These are phyloP conservation scores for Yamadazyma atmosphaerica DNA, from an alignment of 1,139 yeast genomes.

Conservation along the genomic window DNA sequence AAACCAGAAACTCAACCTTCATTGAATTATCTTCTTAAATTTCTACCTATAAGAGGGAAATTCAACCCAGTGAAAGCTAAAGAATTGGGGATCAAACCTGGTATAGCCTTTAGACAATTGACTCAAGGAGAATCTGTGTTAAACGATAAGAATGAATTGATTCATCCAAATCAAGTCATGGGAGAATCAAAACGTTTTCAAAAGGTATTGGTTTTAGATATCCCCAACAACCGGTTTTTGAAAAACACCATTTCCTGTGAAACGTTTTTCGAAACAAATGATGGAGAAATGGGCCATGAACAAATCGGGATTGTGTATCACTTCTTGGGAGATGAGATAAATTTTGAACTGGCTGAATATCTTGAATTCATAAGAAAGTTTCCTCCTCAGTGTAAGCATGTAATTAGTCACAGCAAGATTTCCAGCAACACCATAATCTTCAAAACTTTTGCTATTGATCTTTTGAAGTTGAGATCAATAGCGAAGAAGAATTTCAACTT, in stretches of 20 bases:
- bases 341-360: constrained; percentile 50
- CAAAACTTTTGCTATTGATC: constrained; percentile 52
- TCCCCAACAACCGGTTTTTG: constrained; percentile 62
- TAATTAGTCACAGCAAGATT: constrained; percentile 67
- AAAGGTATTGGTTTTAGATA: constrained; percentile 68
- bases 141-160: constrained; percentile 53
- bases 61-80: constrained; percentile 68
- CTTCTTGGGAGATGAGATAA: constrained; percentile 65
- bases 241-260: constrained; percentile 36
- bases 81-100: constrained; percentile 68
- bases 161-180: constrained; percentile 72
- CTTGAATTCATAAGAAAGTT: constrained; percentile 45
- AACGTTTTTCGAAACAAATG: constrained; percentile 24
- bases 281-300: constrained; percentile 32
- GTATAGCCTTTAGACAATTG: constrained; percentile 56
- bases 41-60: constrained; percentile 74
- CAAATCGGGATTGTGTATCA: constrained; percentile 65
- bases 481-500: constrained; percentile 54
- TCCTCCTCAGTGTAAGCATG: constrained; percentile 54
- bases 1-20: constrained; percentile 26
- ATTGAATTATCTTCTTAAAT: constrained; percentile 60
- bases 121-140: constrained; percentile 61
- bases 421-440: constrained; percentile 63
- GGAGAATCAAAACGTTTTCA: constrained; percentile 60
- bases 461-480: constrained; percentile 57